phyloP scores from a whole-genome alignment of 1,284 basidiomycete species.

The Sanghuangporus sanghuang region DNA sequence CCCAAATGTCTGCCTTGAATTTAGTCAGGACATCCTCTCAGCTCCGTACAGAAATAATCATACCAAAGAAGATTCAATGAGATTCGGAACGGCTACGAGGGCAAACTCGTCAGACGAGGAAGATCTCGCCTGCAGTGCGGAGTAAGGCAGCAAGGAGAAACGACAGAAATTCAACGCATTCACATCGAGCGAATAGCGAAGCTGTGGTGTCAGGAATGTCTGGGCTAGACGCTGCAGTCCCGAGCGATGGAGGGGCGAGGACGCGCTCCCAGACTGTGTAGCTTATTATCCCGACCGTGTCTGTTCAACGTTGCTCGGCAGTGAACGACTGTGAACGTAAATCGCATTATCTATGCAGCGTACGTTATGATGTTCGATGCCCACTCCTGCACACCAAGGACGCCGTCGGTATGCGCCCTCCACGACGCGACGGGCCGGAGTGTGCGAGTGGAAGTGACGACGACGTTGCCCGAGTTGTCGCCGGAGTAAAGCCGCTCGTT shows the following conservation, averaged over 20 bases:
- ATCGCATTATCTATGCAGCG: conserved; percentile 20
- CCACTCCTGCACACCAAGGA: conserved; percentile 78
- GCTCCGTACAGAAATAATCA: conserved; percentile 21
- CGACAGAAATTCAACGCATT: conserved; percentile 90
- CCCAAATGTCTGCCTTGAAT: conserved; percentile 76
- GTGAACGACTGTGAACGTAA: too few relatives aligned
- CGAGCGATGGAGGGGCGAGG: conserved; percentile 40
- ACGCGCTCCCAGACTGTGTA: conserved; percentile 64
- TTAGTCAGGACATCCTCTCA: conserved; percentile 4
- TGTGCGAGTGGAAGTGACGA: conserved; percentile 66
- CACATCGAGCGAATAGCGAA: conserved; percentile 70
- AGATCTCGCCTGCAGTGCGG: conserved; percentile 8
- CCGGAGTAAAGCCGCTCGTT: conserved; percentile 80
- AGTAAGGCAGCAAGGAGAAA: conserved; percentile 50
- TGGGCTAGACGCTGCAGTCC: conserved; percentile 50
- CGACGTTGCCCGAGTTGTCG: conserved; percentile 67
- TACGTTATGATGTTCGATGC: conserved; percentile 68
- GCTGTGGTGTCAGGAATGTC: conserved; percentile 42
- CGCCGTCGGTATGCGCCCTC: conserved; percentile 71
- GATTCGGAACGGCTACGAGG: conserved; percentile 76
- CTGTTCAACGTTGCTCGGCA: conserved; percentile 36
- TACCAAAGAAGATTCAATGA: conserved; percentile 82
- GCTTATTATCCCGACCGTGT: conserved; percentile 82
- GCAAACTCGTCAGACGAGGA: conserved; percentile 30
- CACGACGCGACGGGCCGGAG: conserved; percentile 69